phyloP scores from a whole-genome alignment of 768 basidiomycete genomes.

The Omphalotus guepiniiformis region DNA sequence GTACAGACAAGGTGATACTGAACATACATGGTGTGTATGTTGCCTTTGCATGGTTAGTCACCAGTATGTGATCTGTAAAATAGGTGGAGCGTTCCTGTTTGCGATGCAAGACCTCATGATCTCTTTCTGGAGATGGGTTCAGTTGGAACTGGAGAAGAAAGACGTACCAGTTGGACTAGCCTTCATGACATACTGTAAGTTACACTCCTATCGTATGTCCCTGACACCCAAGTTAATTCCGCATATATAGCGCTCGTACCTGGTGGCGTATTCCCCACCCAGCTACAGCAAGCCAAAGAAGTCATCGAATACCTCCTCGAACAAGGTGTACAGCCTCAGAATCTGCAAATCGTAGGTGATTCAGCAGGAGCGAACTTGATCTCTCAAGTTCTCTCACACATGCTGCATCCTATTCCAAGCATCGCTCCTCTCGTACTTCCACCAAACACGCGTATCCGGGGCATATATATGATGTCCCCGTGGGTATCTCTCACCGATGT shows the following conservation, averaged over 20 bases:
- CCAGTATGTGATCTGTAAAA: neutral
- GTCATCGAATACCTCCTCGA: slow-evolving; percentile 12
- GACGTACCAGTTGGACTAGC: slow-evolving; percentile 8
- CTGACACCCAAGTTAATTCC: neutral
- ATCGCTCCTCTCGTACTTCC: slow-evolving; percentile 10
- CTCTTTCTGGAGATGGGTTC: slow-evolving; percentile 7
- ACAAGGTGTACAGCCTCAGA: slow-evolving; percentile 12
- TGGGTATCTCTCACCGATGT: slow-evolving; percentile 20
- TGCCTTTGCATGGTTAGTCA: neutral
- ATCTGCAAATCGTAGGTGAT: slow-evolving; percentile 17
- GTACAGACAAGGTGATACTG: slow-evolving; percentile 27
- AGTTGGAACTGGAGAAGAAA: slow-evolving; percentile 3
- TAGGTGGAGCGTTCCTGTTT: slow-evolving; percentile 11
- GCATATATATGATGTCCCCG: slow-evolving; percentile 32
- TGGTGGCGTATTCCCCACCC: slow-evolving; percentile 14
- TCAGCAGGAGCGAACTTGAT: slow-evolving; percentile 19
- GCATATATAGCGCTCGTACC: slow-evolving; percentile 13
- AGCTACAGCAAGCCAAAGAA: slow-evolving; percentile 18
- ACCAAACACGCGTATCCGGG: slow-evolving; percentile 21
- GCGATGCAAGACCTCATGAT: neutral
- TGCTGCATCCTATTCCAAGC: slow-evolving; percentile 16
- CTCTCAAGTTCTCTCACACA: slow-evolving; percentile 16
- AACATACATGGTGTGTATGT: slow-evolving; percentile 27
- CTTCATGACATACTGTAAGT: slow-evolving; percentile 10
- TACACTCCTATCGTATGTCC: neutral